Evolutionary conservation across 495 filamentous ascomycete species (phyloP).

Genomic region (Cenococcum geophilum): DNA sequence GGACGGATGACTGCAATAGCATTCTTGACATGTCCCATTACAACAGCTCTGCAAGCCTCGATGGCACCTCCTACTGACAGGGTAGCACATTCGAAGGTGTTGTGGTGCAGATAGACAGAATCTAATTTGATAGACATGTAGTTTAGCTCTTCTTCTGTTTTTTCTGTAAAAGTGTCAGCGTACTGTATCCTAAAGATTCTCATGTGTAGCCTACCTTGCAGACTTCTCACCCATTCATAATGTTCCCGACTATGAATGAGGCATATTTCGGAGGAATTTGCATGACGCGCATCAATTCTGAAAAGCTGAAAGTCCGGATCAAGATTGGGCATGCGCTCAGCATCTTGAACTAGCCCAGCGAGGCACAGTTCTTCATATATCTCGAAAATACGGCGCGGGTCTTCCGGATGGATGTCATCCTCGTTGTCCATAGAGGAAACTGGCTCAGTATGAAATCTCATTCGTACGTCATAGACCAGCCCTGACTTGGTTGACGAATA

Average conservation of each 20-base stretch:
- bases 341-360: conserved; percentile 65
- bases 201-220: conserved; percentile 42
- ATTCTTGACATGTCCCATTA: conserved; percentile 75
- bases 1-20: conserved; percentile 91
- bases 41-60: conserved; percentile 83
- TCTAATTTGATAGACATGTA: conserved; percentile 59
- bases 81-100: conserved; percentile 71
- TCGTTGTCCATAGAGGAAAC: conserved; percentile 37
- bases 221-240: conserved; percentile 65
- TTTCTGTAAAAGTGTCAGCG: conserved; percentile 35
- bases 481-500: conserved; percentile 45
- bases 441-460: conserved; percentile 84
- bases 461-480: conserved; percentile 85
- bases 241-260: conserved; percentile 69
- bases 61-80: conserved; percentile 93
- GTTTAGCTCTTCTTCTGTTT: conserved; percentile 57
- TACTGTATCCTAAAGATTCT: not conserved
- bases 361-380: conserved; percentile 81
- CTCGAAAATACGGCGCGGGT: conserved; percentile 79
- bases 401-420: conserved; percentile 82
- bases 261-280: conserved; percentile 68
- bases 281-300: conserved; percentile 68
- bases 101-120: conserved; percentile 82
- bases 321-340: conserved; percentile 41
- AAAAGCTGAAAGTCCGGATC: conserved; percentile 57